Evolutionary conservation across 2,329 filamentous ascomycete genomes (phyloP).

Genomic region (Onygena corvina): DNA sequence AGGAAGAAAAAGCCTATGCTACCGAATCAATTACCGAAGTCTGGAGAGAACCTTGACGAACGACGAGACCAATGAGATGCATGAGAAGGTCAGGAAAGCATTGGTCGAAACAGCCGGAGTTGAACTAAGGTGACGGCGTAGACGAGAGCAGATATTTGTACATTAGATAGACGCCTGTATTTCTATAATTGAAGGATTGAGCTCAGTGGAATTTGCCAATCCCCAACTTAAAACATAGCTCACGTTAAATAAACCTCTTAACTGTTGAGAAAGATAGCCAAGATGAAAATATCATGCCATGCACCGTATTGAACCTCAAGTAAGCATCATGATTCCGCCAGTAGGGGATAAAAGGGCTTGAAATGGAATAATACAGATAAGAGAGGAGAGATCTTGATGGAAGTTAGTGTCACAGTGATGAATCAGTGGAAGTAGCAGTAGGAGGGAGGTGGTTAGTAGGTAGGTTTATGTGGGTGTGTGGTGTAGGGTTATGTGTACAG

Average conservation of each 20-base stretch:
- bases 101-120: slow-evolving; percentile 64
- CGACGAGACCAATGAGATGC: slow-evolving; percentile 63
- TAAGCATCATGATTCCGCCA: not conserved
- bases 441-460: too few relatives aligned
- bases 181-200: too few relatives aligned
- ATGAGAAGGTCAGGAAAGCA: slow-evolving; percentile 52
- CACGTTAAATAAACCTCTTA: not conserved
- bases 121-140: slow-evolving; percentile 51
- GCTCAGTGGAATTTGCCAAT: too few relatives aligned
- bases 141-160: not conserved
- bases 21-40: slow-evolving; percentile 86
- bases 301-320: not conserved
- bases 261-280: too few relatives aligned
- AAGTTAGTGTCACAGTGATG: slow-evolving; percentile 12
- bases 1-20: slow-evolving; percentile 72
- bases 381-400: slow-evolving; percentile 26
- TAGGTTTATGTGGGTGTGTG: too few relatives aligned
- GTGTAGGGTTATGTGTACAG: slow-evolving; percentile 5
- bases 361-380: slow-evolving; percentile 24
- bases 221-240: not conserved
- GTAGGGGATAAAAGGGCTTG: not conserved
- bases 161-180: not conserved
- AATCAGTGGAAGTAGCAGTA: not conserved
- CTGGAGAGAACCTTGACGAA: slow-evolving; percentile 83
- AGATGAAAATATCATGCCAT: not conserved